Base-by-base conservation (phyloP, 495 filamentous ascomycete species). In the Penicillium daleae region DNA sequence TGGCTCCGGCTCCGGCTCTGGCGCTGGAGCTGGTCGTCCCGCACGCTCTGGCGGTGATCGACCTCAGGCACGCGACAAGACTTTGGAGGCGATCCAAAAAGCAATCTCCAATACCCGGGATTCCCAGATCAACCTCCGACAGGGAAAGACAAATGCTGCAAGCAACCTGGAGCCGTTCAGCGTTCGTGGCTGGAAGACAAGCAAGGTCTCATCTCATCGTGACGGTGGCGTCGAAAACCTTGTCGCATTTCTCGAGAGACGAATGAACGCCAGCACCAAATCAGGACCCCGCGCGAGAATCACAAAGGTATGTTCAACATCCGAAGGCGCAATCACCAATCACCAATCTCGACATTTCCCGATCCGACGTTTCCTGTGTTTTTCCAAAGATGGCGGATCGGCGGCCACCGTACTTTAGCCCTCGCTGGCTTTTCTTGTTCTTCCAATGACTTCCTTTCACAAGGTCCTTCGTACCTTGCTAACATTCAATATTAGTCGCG, bases 281-380 rank as follows among this genome's bases (percentile, higher is more conserved):
- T 80, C 74, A 74, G 78, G 76, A 76, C 72, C 77, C 63, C 78
- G 77, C 63, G 79, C 91, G 62, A 90, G 80, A 71, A 89, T 96
- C 61, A 89, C 85, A 81, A 93, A 93, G 89, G 92, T 97, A 92
- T 85, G 87, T 88, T 75, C 80, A 78, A 82, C 73, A 79, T 69
- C 71, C 76, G 70, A 74, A 74, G 75, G 73, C 59, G 74, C 78
- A 79, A 73, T 82, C 77, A 80, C 72, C 77, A 76, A 70, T 76
- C 76, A 76, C 81, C 79, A 76, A 74, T 73, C 77, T 78, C 81
- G 76, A 69, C 76, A 62, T 76, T 73, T 72, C 76, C 77, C 76
- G 83, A 76, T 82, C 76, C 75, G 76, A 73, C 82, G 80, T 75
- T 77, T 75, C 75, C 73, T 85, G 21, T 40, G 22, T 56, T 42